Conservation (phyloP, 352 stramenopile genomes). For the Phytophthora gonapodyides region DNA sequence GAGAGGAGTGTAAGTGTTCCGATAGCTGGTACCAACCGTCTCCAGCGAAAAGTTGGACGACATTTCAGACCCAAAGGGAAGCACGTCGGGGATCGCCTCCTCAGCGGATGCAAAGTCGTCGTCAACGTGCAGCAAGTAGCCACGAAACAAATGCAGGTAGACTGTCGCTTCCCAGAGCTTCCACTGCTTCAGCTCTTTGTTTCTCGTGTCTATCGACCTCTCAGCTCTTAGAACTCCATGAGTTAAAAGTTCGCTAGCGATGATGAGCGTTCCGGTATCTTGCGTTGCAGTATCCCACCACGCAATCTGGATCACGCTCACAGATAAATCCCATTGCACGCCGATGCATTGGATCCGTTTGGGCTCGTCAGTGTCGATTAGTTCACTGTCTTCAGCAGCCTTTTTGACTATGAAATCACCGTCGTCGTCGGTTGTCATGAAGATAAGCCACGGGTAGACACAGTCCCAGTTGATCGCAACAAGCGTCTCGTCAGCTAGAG, state of each 20-base stretch:
- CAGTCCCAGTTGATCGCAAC: slow-evolving; percentile 73
- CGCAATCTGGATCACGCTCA: slow-evolving; percentile 59
- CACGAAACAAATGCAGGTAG: slow-evolving; percentile 60
- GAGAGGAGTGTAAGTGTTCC: slow-evolving; percentile 28
- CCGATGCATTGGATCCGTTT: slow-evolving; percentile 42
- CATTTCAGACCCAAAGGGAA: slow-evolving; percentile 43
- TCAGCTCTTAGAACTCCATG: slow-evolving; percentile 42
- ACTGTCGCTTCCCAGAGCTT: slow-evolving; percentile 59
- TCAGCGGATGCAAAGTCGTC: slow-evolving; percentile 16
- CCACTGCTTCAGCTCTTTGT: slow-evolving; percentile 26
- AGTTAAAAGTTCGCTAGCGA: slow-evolving; percentile 60
- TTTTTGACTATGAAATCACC: slow-evolving; percentile 17
- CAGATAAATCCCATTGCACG: slow-evolving; percentile 67
- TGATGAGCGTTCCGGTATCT: slow-evolving; percentile 51
- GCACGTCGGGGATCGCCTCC: slow-evolving; percentile 7
- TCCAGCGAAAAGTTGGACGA: slow-evolving; percentile 68
- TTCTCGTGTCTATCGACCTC: background rate
- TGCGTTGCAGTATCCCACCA: slow-evolving; percentile 74
- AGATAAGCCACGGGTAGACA: slow-evolving; percentile 65
- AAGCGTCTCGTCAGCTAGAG: slow-evolving; percentile 49
- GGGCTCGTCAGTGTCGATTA: background rate
- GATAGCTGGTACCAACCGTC: slow-evolving; percentile 65
- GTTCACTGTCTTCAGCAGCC: background rate
- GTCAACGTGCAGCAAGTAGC: slow-evolving; percentile 53
- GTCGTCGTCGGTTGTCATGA: slow-evolving; percentile 54